Conservation (phyloP, 2,329 filamentous ascomycete genomes). For the Aspergillus oerlinghausenensis region DNA sequence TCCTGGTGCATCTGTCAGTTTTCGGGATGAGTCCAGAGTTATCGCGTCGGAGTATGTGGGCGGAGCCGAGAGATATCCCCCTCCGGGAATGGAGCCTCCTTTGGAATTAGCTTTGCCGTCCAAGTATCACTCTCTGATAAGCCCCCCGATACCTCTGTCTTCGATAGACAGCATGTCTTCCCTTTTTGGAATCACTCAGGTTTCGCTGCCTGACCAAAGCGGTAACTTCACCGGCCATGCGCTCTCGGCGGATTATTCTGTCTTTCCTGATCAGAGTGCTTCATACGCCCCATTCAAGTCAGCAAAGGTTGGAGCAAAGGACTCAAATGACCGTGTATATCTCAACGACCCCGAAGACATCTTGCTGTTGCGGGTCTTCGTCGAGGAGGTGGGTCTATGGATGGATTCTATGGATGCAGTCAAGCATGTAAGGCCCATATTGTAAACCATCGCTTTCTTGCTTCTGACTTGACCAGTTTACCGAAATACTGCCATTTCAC, state of each 20-base stretch:
- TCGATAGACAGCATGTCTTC: conserved; percentile 45
- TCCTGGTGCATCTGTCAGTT: conserved; percentile 67
- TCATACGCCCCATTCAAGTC: conserved; percentile 33
- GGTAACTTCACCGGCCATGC: conserved; percentile 23
- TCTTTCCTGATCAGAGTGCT: conserved; percentile 28
- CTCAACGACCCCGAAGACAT: conserved; percentile 73
- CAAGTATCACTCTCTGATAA: conserved; percentile 4
- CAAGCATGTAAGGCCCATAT: conserved; percentile 57
- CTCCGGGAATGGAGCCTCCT: conserved; percentile 41
- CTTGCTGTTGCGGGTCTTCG: conserved; percentile 86
- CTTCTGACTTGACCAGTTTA: conserved; percentile 53
- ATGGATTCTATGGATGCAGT: conserved; percentile 86
- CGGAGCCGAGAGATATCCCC: conserved; percentile 68
- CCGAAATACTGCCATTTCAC: conserved; percentile 75
- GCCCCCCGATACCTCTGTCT: conserved; percentile 41
- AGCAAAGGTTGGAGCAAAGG: conserved; percentile 36
- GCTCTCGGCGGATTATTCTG: conserved; percentile 21
- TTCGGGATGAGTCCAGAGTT: conserved; percentile 81
- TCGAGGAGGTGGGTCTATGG: conserved; percentile 85
- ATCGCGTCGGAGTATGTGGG: conserved; percentile 89
- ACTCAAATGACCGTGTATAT: conserved; percentile 53
- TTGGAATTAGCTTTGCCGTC: conserved; percentile 14
- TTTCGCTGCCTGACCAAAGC: conserved; percentile 18
- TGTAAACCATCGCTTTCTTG: background rate
- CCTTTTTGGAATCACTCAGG: conserved; percentile 44